Evolutionary conservation across 1,139 yeast genomes (phyloP).

Genomic region (Blastobotrys elegans): DNA sequence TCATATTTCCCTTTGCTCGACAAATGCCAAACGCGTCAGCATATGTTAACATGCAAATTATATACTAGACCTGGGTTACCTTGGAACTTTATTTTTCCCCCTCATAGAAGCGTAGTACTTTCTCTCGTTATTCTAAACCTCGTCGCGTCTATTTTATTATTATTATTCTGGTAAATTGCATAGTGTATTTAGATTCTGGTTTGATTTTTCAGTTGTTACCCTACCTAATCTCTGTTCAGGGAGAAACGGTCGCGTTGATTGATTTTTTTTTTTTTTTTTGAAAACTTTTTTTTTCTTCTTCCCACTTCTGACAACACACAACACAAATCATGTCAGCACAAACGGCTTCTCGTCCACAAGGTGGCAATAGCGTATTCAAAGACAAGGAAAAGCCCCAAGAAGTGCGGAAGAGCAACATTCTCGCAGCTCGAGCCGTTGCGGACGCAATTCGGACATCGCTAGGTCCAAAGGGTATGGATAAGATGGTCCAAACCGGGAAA

Average conservation of each 20-base stretch:
- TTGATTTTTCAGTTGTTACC: too few species aligned
- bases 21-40: too few species aligned
- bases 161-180: too few species aligned
- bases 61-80: too few species aligned
- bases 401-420: slow-evolving; percentile 86
- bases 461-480: slow-evolving; percentile 99
- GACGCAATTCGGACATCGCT: slow-evolving; percentile 96
- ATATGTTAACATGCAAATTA: too few species aligned
- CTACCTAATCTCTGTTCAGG: too few species aligned
- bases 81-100: too few species aligned
- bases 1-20: too few species aligned
- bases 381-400: slow-evolving; percentile 97
- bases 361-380: slow-evolving; percentile 84
- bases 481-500: slow-evolving; percentile 84
- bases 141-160: too few species aligned
- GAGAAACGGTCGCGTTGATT: background rate
- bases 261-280: background rate
- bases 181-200: too few species aligned
- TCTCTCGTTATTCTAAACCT: too few species aligned
- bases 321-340: slow-evolving; percentile 21
- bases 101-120: too few species aligned
- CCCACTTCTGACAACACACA: background rate
- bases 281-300: background rate
- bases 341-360: slow-evolving; percentile 30
- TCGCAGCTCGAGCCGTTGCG: slow-evolving; percentile 96